Base-by-base conservation (phyloP, 1,139 yeast genomes). In the Scheffersomyces segobiensis region DNA sequence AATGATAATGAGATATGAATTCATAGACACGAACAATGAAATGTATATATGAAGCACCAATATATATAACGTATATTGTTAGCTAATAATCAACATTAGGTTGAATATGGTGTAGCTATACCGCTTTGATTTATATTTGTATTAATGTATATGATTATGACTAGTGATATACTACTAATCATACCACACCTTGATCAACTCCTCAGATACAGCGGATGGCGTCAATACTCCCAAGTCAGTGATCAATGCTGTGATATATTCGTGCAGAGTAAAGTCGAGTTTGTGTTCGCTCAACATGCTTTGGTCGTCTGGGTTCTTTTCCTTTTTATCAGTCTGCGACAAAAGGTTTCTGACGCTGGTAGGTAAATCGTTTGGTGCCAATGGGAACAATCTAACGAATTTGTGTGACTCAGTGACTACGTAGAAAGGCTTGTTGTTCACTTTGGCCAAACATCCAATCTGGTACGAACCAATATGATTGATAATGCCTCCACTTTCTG, bases 401-500 rank as follows among this genome's bases (percentile, higher is more conserved):
- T 96, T 96, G 74, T 96, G 99, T 42, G 95, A 85, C 73, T 96
- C 99, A 0, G 97, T 90, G 10, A 93, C 96, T 53, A 93, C 98
- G 67, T 95, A 96, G 58, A 96, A 86, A 14, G 99, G 99, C 71
- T 92, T 93, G 71, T 92, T 89, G 60, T 96, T 91, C 60, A 90
- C 87, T 66, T 91, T 89, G 5, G 99, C 98, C 63, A 96, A 77
- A 57, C 96, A 96, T 26, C 98, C 98, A 56, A 95, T 89, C 68
- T 96, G 98, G 73, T 92, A 95, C 1, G 97, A 88, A 3, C 99
- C 99, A 63, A 96, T 90, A 69, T 93, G 96, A 73, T 95, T 95
- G 66, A 95, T 93, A 56, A 96, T 93, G 49, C 99, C 99, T 58
- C 99, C 99, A 72, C 96, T 89, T 78, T 95, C 99, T 2, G 97